phyloP scores from a whole-genome alignment of 169 alveolate species.

The Besnoitia besnoiti region DNA sequence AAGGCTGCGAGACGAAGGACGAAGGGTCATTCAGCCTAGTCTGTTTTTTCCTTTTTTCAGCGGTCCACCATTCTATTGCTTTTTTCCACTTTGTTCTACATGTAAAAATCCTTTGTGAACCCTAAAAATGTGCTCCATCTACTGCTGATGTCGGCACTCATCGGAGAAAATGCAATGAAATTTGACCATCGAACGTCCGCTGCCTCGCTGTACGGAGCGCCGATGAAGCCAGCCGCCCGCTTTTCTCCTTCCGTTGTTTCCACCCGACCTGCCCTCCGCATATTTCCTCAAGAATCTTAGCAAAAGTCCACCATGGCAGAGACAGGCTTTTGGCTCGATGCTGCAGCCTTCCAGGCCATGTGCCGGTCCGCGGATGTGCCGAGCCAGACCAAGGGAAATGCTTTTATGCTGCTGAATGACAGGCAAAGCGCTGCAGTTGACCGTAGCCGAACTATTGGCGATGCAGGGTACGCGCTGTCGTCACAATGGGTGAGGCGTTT shows the following conservation, averaged over 20 bases:
- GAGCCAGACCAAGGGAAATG: slow-evolving; percentile 27
- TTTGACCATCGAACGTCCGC: neutral
- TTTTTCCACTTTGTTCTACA: too few species aligned
- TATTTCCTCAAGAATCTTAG: too few species aligned
- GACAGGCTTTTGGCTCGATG: slow-evolving; percentile 55
- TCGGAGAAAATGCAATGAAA: neutral
- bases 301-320: neutral
- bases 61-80: too few species aligned
- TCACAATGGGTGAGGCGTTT: slow-evolving; percentile 59
- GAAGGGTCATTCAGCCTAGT: too few species aligned
- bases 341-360: slow-evolving; percentile 49
- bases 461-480: neutral
- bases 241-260: neutral
- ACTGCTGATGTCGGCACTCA: too few species aligned
- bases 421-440: slow-evolving; percentile 62
- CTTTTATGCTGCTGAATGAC: slow-evolving; percentile 35
- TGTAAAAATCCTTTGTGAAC: too few species aligned
- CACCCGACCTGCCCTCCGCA: too few species aligned
- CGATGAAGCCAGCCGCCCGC: neutral
- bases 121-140: too few species aligned
- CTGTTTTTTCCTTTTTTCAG: too few species aligned
- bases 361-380: slow-evolving; percentile 53
- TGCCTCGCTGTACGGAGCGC: neutral
- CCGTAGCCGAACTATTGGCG: neutral
- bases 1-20: too few species aligned